Evolutionary conservation across 257 asterid species (phyloP), one percentile per base, ranked within the genome.

Genomic region (Gardenia jasminoides): DNA sequence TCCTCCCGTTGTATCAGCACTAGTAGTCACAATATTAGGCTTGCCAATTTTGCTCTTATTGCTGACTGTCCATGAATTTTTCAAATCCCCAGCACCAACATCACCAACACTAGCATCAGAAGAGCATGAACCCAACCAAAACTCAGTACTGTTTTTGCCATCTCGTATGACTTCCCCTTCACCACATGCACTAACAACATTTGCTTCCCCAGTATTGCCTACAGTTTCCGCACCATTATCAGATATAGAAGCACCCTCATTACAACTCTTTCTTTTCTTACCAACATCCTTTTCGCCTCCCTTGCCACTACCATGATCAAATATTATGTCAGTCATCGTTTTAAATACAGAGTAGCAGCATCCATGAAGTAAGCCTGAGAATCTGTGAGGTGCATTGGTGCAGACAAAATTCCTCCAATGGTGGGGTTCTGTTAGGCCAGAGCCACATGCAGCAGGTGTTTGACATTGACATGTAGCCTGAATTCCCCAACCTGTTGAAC

Each of bases 221-320:
- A 66, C 44, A 46, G 44, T 82, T 64, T 85, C 85, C 70, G 70
- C 70, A 7, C 26, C 74, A 26, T 31, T 36, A 36, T 36, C 41
- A 44, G 48, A 44, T 44, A 7, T 44, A 30, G 50, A 48, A 72
- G 66, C 31, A 41, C 61, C 75, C 52, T 80, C 48, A 70, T 41
- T 48, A 62, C 50, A 69, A 28, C 33, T 43, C 68, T 15, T 64
- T 47, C 46, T 67, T 22, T 68, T 76, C 72, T 66, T 76, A 33
- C 17, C 9, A 28, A 52, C 47, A 48, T 39, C 76, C 64, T 69
- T 80, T 16, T 81, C 88, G 39, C 54, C 85, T 19, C 82, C 87
- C 69, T 36, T 73, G 50, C 24, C 62, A 31, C 65, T 52, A 12
- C 79, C 76, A 73, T 79, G 41, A 68, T 81, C 89, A 20, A 79